Evolutionary conservation across 805 yeast genomes (phyloP), one percentile per base, ranked within the genome.

Genomic region (Saccharomyces kudriavzevii): DNA sequence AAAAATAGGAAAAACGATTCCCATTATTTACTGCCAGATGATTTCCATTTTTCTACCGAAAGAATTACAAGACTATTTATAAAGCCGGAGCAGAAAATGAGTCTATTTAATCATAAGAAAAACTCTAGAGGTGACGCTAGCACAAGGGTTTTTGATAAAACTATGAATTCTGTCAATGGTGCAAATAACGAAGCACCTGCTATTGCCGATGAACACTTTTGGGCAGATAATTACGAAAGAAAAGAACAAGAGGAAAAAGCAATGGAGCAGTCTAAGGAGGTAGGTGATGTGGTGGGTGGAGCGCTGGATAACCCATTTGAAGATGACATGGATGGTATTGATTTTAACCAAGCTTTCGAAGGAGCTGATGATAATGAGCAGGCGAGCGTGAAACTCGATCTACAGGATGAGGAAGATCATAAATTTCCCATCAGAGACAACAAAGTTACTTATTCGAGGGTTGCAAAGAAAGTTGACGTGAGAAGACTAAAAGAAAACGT

Each of bases 401-500:
- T 27, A 35, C 10, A 45, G 24, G 30, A 25, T 10, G 77, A 74
- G 25, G 71, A 48, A 3, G 52, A 45, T n/a, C 56, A 54, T 2
- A 48, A 55, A 40, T 46, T 49, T 6, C 49, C 53, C 13, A 46
- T 56, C 5, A 54, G 55, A 45, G 62, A 61, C 17, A 63, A 60
- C 17, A 68, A 76, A 52, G 76, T 84, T 24, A 79, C 76, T 55
- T 87, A 80, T 63, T 83, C 96, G 1, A 76, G 83, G 49, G 80
- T 81, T 6, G 89, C 96, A 4, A 89, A 89, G 66, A 79, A 82
- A 56, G 94, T 90, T 28, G 91, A 89, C 63, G 86, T 90, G 31
- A 79, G 81, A 57, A 71, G 74, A 26, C 73, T 89, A 51, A 89
- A 90, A 71, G 85, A 83, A 52, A 87, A 87, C 61, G 62, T 89